Evolutionary conservation across 768 basidiomycete species (phyloP).

Genomic region (Mycena polygramma): DNA sequence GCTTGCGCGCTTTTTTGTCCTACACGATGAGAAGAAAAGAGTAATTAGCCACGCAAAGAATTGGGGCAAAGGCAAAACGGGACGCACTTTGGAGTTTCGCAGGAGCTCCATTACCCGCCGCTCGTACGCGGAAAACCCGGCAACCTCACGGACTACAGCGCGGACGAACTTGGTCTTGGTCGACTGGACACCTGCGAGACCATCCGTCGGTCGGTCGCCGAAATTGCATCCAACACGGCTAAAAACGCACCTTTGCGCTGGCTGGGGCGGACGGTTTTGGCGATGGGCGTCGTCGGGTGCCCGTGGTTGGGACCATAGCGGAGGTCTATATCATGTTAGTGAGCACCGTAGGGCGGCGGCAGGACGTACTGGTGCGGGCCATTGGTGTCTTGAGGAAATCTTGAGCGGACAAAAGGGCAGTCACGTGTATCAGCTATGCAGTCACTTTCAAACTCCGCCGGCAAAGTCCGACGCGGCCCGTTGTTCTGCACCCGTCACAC

Average conservation of each 20-base stretch:
- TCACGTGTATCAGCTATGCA: conserved; percentile 17
- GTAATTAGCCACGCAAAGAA: background rate
- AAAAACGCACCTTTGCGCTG: conserved; percentile 83
- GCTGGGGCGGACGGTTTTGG: conserved; percentile 81
- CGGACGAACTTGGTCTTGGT: conserved; percentile 95
- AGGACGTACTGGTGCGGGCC: conserved; percentile 71
- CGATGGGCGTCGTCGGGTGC: conserved; percentile 88
- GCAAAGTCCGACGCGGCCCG: background rate
- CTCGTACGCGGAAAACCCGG: conserved; percentile 98
- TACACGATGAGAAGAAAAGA: conserved; percentile 43
- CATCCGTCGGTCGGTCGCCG: background rate
- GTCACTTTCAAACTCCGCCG: conserved; percentile 26
- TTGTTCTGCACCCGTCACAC: too few species aligned
- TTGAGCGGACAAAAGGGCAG: conserved; percentile 1
- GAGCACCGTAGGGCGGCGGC: background rate
- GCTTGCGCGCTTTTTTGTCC: conserved; percentile 99
- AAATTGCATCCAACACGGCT: background rate
- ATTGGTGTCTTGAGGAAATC: conserved; percentile 70
- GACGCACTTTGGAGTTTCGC: conserved; percentile 93
- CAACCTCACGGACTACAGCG: conserved; percentile 95
- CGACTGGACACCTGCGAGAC: conserved; percentile 63
- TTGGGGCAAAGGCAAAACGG: conserved; percentile 13
- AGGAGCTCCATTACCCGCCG: conserved; percentile 97
- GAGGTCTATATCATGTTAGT: conserved; percentile 67
- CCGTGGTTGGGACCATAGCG: conserved; percentile 90